Evolutionary conservation across 163 green algal species (phyloP), one percentile per base, ranked within the genome.

Genomic region (Scenedesmus sp.): DNA sequence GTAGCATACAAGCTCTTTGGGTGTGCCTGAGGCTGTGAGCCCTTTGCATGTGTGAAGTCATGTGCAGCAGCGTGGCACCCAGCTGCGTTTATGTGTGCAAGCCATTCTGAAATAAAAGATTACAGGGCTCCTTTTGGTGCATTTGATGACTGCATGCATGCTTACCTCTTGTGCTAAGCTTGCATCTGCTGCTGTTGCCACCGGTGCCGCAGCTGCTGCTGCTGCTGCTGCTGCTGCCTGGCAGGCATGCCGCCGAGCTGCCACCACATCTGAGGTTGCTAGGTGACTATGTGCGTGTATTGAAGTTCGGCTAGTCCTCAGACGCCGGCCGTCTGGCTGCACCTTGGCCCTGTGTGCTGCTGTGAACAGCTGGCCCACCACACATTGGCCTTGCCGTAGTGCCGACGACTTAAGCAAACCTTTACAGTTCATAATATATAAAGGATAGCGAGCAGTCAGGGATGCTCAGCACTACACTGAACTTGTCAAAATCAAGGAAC

Each of bases 141-240:
- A 40, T 16, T 37, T 5, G 18, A n/a, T 40, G 30, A 18, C 65
- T 40, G 6, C 65, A n/a, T 76, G 78, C 78, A 84, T 13, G 37
- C 73, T 42, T 44, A 91, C 86, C 86, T 87, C 53, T 56, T 91
- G 87, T 16, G 72, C 87, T 82, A 78, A 56, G 35, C 43, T 84
- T 35, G 40, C 53, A 18, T 84, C 76, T 83, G 87, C 76, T 65
- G 87, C 87, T 68, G 56, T 24, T 30, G 83, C 59, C 24, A 24
- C 16, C 4, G 68, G 30, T 18, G 56, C 37, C 9, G 70, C 59
- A 26, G 37, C 16, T 15, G 68, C 42, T 18, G 56, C 37, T 18
- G 70, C 78, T 85, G 53, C 56, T 59, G 56, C 56, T 79, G 87
- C 40, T 49, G 78, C 78, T 87, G 81, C 86, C 37, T 86, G 46